Percentiles rank a stretch among this genome's conserved stretches.
Conservation (phyloP, 106 monocot genomes). For the Dendrobium catenatum region DNA sequence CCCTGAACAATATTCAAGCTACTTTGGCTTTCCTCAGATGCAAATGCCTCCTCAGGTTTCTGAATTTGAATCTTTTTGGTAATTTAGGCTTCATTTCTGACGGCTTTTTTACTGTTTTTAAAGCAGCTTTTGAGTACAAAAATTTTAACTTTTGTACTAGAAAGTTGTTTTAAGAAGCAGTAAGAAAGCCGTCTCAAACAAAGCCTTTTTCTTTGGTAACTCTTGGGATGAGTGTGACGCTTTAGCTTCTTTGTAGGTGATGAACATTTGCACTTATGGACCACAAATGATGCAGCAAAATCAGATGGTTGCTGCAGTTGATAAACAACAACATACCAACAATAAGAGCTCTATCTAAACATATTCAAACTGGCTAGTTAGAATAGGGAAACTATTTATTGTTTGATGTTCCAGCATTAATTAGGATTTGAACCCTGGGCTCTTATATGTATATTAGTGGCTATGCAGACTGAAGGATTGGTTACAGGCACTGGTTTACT, state of each 20-base stretch:
- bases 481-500: not conserved
- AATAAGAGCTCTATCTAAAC: slow-evolving; percentile 16
- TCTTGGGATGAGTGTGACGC: not conserved
- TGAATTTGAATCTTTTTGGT: not conserved
- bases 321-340: slow-evolving; percentile 6
- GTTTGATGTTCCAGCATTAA: not conserved
- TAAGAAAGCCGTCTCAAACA: too few relatives aligned
- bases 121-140: too few relatives aligned
- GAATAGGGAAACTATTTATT: slow-evolving; percentile 5
- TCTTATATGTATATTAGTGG: not conserved
- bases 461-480: not conserved
- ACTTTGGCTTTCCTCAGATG: slow-evolving; percentile 24
- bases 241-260: slow-evolving; percentile 18
- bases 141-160: too few relatives aligned
- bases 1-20: slow-evolving; percentile 33
- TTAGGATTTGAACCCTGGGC: not conserved
- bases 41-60: slow-evolving; percentile 21
- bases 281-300: slow-evolving; percentile 35
- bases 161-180: too few relatives aligned
- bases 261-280: slow-evolving; percentile 31
- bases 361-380: slow-evolving; percentile 6
- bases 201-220: not conserved
- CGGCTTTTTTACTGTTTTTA: too few relatives aligned
- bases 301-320: slow-evolving; percentile 14
- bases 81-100: too few relatives aligned